A percentile compares a stretch with the other conserved stretches of the same genome.
Evolutionary conservation across 345 rosid species (phyloP).

Genomic region (Hypericum perforatum): DNA sequence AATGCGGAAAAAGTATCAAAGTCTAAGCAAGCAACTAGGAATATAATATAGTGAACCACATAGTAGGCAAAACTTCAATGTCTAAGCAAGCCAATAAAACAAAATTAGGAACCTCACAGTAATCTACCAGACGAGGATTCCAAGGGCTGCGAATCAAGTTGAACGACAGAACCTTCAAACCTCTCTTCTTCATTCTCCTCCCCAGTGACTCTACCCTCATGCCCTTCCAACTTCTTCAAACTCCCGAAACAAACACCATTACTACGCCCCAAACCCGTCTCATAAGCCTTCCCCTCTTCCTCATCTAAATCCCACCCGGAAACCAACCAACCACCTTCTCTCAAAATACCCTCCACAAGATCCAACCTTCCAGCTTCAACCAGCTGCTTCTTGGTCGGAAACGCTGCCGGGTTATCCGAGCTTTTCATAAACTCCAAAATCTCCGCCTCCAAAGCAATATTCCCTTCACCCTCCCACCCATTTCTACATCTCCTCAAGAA

Average conservation of each 20-base stretch:
- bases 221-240: conserved; percentile 11
- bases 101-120: conserved; percentile 42
- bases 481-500: conserved; percentile 37
- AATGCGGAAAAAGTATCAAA: no score
- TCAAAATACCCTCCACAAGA: conserved; percentile 52
- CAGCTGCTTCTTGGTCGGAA: conserved; percentile 64
- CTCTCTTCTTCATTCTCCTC: conserved; percentile 13
- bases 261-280: conserved; percentile 2
- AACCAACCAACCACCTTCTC: conserved; percentile 80
- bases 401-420: conserved; percentile 49
- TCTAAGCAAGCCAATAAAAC: not conserved
- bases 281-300: conserved; percentile 10
- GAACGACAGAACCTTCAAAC: conserved; percentile 19
- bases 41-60: no score
- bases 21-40: conserved; percentile 3
- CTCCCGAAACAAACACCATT: not conserved
- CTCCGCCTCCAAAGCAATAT: conserved; percentile 55
- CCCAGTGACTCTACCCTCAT: not conserved
- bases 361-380: conserved; percentile 62
- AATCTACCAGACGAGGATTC: conserved; percentile 47
- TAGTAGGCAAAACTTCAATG: conserved; percentile 2
- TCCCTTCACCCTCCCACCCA: conserved; percentile 35
- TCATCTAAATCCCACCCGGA: conserved; percentile 76
- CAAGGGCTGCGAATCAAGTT: conserved; percentile 14
- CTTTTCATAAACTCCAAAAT: conserved; percentile 73